Evolutionary conservation across 306 rosid genomes (phyloP).

Genomic region (Vigna trinervia): DNA sequence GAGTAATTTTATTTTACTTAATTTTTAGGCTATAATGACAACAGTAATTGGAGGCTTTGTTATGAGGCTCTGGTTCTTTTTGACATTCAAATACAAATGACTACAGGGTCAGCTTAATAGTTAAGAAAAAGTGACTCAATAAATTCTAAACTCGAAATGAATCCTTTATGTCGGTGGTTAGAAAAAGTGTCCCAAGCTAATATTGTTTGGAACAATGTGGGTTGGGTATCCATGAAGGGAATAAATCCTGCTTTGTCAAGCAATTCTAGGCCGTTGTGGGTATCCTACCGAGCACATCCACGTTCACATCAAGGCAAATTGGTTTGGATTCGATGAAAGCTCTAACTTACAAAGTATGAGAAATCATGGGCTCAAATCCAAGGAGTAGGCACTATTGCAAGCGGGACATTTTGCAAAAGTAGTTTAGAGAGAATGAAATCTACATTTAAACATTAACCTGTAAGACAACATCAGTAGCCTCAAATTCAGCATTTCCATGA

Average conservation of each 20-base stretch:
- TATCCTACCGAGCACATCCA: slow-evolving; percentile 41
- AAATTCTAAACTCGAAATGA: slow-evolving; percentile 14
- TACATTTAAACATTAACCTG: slow-evolving; percentile 60
- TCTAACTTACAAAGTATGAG: background rate
- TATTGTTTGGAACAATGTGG: slow-evolving; percentile 7
- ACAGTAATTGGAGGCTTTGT: slow-evolving; percentile 2
- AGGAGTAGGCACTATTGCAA: background rate
- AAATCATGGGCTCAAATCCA: slow-evolving; percentile 25
- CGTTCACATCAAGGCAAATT: slow-evolving; percentile 23
- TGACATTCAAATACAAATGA: slow-evolving; percentile 31
- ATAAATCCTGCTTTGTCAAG: background rate
- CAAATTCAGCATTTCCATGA: slow-evolving; percentile 97
- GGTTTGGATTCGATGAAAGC: slow-evolving; percentile 15
- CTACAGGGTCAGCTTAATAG: slow-evolving; percentile 24
- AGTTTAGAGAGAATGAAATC: background rate
- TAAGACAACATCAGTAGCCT: slow-evolving; percentile 76
- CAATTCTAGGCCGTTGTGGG: slow-evolving; percentile 7
- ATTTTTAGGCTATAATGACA: background rate
- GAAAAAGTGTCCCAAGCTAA: slow-evolving; percentile 9
- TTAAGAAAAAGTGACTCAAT: slow-evolving; percentile 19
- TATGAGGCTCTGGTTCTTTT: slow-evolving; percentile 9
- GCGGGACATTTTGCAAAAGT: slow-evolving; percentile 1
- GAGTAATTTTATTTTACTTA: background rate
- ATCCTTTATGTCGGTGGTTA: background rate
- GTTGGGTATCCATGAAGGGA: background rate